Evolutionary conservation across 257 asterid genomes (phyloP).

Genomic region (Mitragyna speciosa): DNA sequence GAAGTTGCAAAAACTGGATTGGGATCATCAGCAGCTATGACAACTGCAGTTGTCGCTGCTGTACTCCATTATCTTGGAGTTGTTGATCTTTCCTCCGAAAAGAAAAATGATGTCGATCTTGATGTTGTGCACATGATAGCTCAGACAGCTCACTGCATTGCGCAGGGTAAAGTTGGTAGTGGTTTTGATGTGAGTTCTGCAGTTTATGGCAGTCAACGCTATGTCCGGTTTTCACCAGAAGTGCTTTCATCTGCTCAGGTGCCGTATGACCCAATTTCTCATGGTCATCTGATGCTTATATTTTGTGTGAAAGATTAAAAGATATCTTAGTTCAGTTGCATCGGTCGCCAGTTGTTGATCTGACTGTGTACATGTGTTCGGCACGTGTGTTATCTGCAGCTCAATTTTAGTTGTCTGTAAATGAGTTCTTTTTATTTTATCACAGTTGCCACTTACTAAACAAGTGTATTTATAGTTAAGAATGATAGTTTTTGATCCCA

Average conservation of each 20-base stretch:
- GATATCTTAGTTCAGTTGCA: neutral
- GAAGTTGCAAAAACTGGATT: conserved; percentile 99
- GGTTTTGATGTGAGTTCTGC: conserved; percentile 99
- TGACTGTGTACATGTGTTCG: neutral
- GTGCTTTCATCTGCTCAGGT: conserved; percentile 95
- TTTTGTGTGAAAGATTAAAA: neutral
- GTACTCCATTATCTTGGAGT: conserved; percentile 86
- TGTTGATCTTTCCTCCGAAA: conserved; percentile 61
- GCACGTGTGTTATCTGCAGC: neutral
- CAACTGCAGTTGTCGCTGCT: conserved; percentile 94
- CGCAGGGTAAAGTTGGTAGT: conserved; percentile 99
- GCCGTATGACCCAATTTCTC: conserved; percentile 13
- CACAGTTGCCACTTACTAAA: neutral
- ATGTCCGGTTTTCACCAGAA: conserved; percentile 88
- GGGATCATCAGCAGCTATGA: conserved; percentile 99
- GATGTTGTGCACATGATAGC: conserved; percentile 85
- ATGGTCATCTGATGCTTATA: neutral
- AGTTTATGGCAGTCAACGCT: conserved; percentile 94
- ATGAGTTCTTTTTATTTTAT: conserved; percentile 2
- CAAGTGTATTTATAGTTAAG: neutral
- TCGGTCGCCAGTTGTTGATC: neutral
- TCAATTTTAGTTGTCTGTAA: neutral
- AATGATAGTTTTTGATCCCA: neutral
- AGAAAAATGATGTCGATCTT: conserved; percentile 39
- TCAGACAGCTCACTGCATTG: conserved; percentile 97